A percentile compares a stretch with the other conserved stretches of the same genome.
phyloP scores from a whole-genome alignment of 2,329 filamentous ascomycete genomes.

The Colletotrichum plurivorum region DNA sequence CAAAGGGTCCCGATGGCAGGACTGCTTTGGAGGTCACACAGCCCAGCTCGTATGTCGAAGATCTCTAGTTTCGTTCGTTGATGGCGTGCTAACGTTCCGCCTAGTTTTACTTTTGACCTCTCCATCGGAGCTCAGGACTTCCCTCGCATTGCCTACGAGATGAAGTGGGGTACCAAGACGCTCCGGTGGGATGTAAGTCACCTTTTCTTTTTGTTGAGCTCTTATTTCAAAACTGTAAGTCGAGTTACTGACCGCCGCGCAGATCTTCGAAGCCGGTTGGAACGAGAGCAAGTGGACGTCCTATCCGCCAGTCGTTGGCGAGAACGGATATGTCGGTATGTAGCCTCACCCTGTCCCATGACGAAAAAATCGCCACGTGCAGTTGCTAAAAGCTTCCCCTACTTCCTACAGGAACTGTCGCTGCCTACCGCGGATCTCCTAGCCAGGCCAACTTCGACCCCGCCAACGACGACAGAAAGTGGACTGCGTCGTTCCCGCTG shows the following conservation, averaged over 20 bases:
- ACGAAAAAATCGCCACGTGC: background rate
- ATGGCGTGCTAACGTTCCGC: background rate
- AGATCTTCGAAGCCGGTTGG: slow-evolving; percentile 56
- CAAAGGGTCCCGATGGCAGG: slow-evolving; percentile 10
- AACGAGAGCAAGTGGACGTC: slow-evolving; percentile 54
- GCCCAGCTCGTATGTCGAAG: background rate
- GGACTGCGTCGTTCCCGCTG: slow-evolving; percentile 43
- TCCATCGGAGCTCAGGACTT: slow-evolving; percentile 44
- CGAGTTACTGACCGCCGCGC: background rate
- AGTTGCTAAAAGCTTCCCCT: background rate
- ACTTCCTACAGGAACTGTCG: background rate
- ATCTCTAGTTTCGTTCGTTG: background rate
- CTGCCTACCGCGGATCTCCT: background rate
- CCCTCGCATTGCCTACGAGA: slow-evolving; percentile 43
- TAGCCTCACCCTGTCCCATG: background rate
- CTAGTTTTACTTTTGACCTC: slow-evolving; percentile 47
- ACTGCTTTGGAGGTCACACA: background rate
- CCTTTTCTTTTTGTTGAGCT: too few relatives aligned
- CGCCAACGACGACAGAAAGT: slow-evolving; percentile 49
- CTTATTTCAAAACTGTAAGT: background rate
- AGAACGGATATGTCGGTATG: slow-evolving; percentile 55
- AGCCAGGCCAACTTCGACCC: slow-evolving; percentile 18
- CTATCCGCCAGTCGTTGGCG: slow-evolving; percentile 56
- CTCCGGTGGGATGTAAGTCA: slow-evolving; percentile 45
- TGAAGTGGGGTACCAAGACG: slow-evolving; percentile 39